Evolutionary conservation across 176 grass and related monocot genomes (phyloP), one percentile per base, ranked within the genome.

Genomic region (Musa schizocarpa): DNA sequence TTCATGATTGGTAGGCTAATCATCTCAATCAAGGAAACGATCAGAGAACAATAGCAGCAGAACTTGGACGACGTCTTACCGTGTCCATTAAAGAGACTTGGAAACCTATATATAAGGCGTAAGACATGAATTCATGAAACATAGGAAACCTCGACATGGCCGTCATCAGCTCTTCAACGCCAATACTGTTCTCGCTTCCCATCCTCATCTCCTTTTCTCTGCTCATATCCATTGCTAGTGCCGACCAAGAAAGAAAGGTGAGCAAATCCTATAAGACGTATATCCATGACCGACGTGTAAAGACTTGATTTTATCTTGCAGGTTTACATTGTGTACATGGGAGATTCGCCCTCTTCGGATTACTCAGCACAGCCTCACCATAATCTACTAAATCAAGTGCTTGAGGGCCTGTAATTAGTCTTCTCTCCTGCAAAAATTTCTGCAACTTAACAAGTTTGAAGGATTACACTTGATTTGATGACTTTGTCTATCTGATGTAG

Each of bases 271-370:
- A 0, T 13, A 56, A 24, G 24, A 24, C 24, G 1, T 24, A 17
- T 24, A 24, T 24, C 34, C 34, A 57, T 57, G 12, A 57, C 17
- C 6, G 0, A 14, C 17, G 19, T 57, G 17, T 2, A 57, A 57
- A 4, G 54, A 57, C 12, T 57, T 3, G 17, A 19, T 57, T 57
- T 19, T 17, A 57, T 17, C 12, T 14, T 57, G 56, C 58, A 85
- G 78, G 20, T 73, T 8, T 85, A 81, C 52, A 72, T 85, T 29
- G 83, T 85, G 55, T 85, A 81, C 66, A 54, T 85, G 83, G 78
- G 83, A 9, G 50, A 85, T 53, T 48, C 51, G 3, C 13, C 57
- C 0, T 21, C 52, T 10, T 23, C 56, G 1, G 74, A 65, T 17
- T 0, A 12, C 54, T 12, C 54, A 12, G 0, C 50, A 55, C 21